Conservation (phyloP, 2,329 filamentous ascomycete genomes). For the Diplodia sapinea region DNA sequence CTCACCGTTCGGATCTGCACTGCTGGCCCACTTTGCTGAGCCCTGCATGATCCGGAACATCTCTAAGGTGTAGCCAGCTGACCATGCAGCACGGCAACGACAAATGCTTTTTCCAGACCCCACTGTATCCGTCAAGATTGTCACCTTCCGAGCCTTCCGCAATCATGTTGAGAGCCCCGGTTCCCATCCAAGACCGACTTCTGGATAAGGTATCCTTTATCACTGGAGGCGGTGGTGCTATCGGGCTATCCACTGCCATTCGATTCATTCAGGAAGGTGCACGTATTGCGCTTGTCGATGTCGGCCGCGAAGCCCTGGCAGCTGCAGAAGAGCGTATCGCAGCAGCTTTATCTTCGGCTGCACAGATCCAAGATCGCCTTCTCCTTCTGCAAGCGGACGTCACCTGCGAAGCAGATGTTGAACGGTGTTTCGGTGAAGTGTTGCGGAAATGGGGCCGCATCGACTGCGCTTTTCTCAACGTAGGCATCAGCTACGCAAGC, state of each 20-base stretch:
- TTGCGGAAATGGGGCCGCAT: constrained; percentile 40
- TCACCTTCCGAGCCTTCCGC: too few relatives aligned
- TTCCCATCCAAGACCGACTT: constrained; percentile 41
- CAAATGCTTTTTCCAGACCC: not conserved
- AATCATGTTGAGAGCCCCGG: constrained; percentile 31
- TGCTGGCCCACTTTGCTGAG: not conserved
- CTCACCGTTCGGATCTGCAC: not conserved
- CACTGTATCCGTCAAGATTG: too few relatives aligned
- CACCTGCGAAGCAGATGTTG: constrained; percentile 43
- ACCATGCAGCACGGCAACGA: not conserved
- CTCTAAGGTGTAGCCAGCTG: too few relatives aligned
- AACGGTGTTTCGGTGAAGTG: constrained; percentile 37
- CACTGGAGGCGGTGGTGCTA: constrained; percentile 43
- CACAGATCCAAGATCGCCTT: constrained; percentile 34
- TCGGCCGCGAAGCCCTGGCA: constrained; percentile 40
- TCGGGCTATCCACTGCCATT: constrained; percentile 45
- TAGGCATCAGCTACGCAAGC: constrained; percentile 36
- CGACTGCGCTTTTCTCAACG: constrained; percentile 34
- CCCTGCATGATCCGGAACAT: not conserved
- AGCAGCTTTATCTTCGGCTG: constrained; percentile 34
- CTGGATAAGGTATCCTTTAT: constrained; percentile 43
- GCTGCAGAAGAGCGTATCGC: constrained; percentile 35
- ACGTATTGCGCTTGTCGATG: constrained; percentile 47
- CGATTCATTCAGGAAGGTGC: constrained; percentile 47
- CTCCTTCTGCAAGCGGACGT: constrained; percentile 44